Evolutionary conservation across 495 filamentous ascomycete species (phyloP).

Genomic region (Penicillium macrosclerotiorum): DNA sequence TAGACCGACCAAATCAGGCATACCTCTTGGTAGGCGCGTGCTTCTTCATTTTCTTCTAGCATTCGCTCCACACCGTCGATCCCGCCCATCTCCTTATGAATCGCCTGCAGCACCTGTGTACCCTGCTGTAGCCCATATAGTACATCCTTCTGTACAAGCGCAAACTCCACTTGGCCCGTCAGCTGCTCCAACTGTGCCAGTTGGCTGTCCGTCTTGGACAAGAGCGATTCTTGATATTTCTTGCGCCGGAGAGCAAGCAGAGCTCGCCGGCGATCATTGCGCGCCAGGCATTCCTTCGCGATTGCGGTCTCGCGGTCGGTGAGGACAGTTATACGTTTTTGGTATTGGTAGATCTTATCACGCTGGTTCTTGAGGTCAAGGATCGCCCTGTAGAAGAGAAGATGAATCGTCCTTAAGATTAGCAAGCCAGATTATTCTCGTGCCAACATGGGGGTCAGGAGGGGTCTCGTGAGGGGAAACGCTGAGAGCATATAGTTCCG

Average conservation of each 20-base stretch:
- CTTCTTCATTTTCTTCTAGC: conserved; percentile 88
- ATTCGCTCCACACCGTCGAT: conserved; percentile 89
- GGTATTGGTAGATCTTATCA: conserved; percentile 93
- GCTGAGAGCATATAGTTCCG: not conserved
- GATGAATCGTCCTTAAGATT: not conserved
- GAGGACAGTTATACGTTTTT: conserved; percentile 78
- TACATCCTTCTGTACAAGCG: conserved; percentile 92
- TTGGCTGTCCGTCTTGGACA: conserved; percentile 87
- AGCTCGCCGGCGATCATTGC: conserved; percentile 73
- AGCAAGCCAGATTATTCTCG: not conserved
- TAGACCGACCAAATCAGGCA: conserved; percentile 6
- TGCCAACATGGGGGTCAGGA: conserved; percentile 6
- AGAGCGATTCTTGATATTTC: conserved; percentile 92
- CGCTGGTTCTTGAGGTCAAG: conserved; percentile 96
- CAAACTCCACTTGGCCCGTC: conserved; percentile 83
- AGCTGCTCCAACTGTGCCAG: conserved; percentile 84
- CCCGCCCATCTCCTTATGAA: conserved; percentile 94
- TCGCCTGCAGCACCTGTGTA: conserved; percentile 82
- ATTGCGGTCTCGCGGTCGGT: conserved; percentile 79
- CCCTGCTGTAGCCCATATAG: conserved; percentile 90
- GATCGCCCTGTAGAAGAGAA: conserved; percentile 63
- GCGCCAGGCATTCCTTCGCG: conserved; percentile 74
- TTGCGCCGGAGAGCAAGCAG: conserved; percentile 88
- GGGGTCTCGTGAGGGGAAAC: conserved; percentile 23
- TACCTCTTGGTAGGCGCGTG: conserved; percentile 82